Conservation (phyloP, 306 rosid species). For the cucumber (Cucumis sativus) region Cucumber_9930_V3 NC_026657.2:25430001-25430500, state of each 20-base stretch:
- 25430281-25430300: neutral
- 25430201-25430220: neutral
- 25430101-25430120: slow-evolving; percentile 80
- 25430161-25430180: slow-evolving; percentile 75
- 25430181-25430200: slow-evolving; percentile 39
- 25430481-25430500: neutral
- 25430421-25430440: neutral
- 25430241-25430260: neutral
- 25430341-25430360: neutral
- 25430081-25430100: slow-evolving; percentile 41
- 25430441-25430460: neutral
- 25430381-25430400: neutral
- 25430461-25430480: neutral
- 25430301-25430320: neutral
- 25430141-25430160: slow-evolving; percentile 62
- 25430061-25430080: slow-evolving; percentile 38
- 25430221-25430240: neutral
- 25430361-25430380: neutral
- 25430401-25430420: neutral
- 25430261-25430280: neutral
- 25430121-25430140: slow-evolving; percentile 57
- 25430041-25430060: slow-evolving; percentile 57
- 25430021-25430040: slow-evolving; percentile 49
- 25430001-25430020: slow-evolving; percentile 49
- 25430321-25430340: neutral